These are phyloP conservation scores for Globisporangium nagaii DNA, from an alignment of 352 stramenopile species.

Conservation along the genomic window DNA sequence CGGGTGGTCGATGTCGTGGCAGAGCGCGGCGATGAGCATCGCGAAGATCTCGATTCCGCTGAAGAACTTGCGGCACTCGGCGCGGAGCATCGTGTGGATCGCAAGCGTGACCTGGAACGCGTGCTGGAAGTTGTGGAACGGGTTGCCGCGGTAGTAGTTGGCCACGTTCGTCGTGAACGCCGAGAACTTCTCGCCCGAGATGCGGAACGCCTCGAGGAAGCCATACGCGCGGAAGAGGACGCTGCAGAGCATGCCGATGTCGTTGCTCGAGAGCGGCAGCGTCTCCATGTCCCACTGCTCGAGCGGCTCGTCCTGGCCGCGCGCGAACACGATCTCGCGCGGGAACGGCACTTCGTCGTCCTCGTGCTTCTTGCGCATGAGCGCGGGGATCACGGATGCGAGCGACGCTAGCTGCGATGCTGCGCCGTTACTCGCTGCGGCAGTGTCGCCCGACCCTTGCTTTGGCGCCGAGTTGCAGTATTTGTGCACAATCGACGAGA, in stretches of 20 bases:
- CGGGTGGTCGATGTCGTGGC: slow-evolving; percentile 82
- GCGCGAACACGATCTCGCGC: slow-evolving; percentile 43
- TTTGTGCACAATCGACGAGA: slow-evolving; percentile 58
- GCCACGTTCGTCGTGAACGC: slow-evolving; percentile 48
- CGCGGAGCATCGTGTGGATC: slow-evolving; percentile 50
- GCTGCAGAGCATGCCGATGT: slow-evolving; percentile 36
- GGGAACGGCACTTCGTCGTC: slow-evolving; percentile 53
- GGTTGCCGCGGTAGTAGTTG: slow-evolving; percentile 68
- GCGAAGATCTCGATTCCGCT: slow-evolving; percentile 64
- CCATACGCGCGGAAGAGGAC: slow-evolving; percentile 45
- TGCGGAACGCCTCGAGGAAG: slow-evolving; percentile 49
- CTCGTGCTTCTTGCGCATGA: slow-evolving; percentile 42
- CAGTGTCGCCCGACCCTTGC: background rate
- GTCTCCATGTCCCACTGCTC: slow-evolving; percentile 56
- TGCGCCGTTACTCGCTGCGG: background rate
- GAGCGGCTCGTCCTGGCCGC: slow-evolving; percentile 32
- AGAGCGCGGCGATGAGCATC: slow-evolving; percentile 63
- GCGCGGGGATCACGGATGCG: slow-evolving; percentile 15
- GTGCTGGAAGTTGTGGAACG: slow-evolving; percentile 83
- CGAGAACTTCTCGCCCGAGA: slow-evolving; percentile 48
- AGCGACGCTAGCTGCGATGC: slow-evolving; percentile 5
- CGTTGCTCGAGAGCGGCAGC: slow-evolving; percentile 22
- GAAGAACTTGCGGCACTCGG: slow-evolving; percentile 56
- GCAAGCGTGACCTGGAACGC: slow-evolving; percentile 61
- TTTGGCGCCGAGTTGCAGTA: slow-evolving; percentile 25